These are phyloP conservation scores for Calycina herbarum DNA, from an alignment of 2,329 filamentous ascomycete species.

Conservation along the genomic window DNA sequence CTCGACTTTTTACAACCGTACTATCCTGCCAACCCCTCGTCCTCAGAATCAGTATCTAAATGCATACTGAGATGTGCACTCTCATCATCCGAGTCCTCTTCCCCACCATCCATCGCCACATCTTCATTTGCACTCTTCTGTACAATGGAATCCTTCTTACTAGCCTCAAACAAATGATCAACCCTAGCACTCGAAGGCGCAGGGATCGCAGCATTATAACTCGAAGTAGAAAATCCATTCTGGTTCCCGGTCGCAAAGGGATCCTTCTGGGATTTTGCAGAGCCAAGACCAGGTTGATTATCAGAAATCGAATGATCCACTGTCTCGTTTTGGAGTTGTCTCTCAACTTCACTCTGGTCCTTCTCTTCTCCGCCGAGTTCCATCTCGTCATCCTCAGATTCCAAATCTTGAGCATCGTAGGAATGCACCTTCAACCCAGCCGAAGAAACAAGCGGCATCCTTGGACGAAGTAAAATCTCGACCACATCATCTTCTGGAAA, in stretches of 20 bases:
- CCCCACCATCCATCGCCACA: conserved; percentile 27
- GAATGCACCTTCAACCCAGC: conserved; percentile 10
- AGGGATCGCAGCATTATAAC: neutral
- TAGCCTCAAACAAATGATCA: neutral
- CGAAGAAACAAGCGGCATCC: conserved; percentile 47
- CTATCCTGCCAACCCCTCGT: neutral
- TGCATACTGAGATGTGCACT: conserved; percentile 45
- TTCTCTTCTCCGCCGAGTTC: conserved; percentile 16
- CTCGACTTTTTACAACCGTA: neutral
- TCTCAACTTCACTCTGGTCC: conserved; percentile 1
- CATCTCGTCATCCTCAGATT: conserved; percentile 30
- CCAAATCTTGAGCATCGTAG: conserved; percentile 18
- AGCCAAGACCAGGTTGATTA: conserved; percentile 7
- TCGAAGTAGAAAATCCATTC: neutral
- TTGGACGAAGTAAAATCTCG: conserved; percentile 64
- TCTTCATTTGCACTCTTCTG: conserved; percentile 8
- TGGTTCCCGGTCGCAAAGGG: neutral
- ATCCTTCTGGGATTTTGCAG: neutral
- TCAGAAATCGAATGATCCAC: conserved; percentile 5
- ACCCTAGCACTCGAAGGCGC: neutral
- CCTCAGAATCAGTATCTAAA: conserved; percentile 33
- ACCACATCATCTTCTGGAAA: conserved; percentile 64
- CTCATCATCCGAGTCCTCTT: conserved; percentile 47
- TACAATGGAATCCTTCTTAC: neutral
- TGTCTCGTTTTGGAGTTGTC: conserved; percentile 10